Evolutionary conservation across 768 basidiomycete genomes (phyloP), one percentile per base, ranked within the genome.

Genomic region (Pleurotus pulmonarius): DNA sequence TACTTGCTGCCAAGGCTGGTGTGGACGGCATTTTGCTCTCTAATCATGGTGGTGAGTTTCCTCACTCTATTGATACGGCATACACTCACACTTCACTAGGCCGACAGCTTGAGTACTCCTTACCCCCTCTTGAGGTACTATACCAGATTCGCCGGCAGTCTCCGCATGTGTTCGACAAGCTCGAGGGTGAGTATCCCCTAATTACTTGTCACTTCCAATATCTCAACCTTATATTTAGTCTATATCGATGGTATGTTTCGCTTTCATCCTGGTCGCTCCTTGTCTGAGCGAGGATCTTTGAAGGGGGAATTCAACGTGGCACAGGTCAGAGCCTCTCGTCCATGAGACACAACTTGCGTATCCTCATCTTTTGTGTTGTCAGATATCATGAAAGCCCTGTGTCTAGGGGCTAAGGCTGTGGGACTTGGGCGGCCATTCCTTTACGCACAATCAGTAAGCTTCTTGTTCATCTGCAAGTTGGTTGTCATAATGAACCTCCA

Each of bases 361-460:
- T 24, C 34, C 26, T 4, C 51, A 48, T n/a, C 55, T 25, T 25
- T 13, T 47, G 48, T 26, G 26, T 18, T 56, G 37, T 57, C 11
- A 80, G 94, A 95, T 71, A 86, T 94, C 13, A 72, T 97, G 47
- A 97, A 96, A 69, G 94, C 94, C 0, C 72, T 96, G 8, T 95
- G 92, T 65, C 76, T 97, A 6, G 94, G 94, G 8, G 94, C 94
- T 3, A 86, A 72, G 59, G 91, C 88, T 6, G 91, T 94, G 15
- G 94, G 94, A 3, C 72, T 97, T 29, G 94, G 94, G 2, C 77
- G 94, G 12, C 79, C 89, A 12, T 91, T 94, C 76, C 76, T 97
- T 9, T 96, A 90, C 64, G 92, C 88, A 1, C 87, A 91, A 71
- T 88, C 88, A 63, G 90, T 90, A 69, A 64, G 81, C 11, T 8